Conservation (phyloP, 2,329 filamentous ascomycete species). For the Cercospora beticola region DNA sequence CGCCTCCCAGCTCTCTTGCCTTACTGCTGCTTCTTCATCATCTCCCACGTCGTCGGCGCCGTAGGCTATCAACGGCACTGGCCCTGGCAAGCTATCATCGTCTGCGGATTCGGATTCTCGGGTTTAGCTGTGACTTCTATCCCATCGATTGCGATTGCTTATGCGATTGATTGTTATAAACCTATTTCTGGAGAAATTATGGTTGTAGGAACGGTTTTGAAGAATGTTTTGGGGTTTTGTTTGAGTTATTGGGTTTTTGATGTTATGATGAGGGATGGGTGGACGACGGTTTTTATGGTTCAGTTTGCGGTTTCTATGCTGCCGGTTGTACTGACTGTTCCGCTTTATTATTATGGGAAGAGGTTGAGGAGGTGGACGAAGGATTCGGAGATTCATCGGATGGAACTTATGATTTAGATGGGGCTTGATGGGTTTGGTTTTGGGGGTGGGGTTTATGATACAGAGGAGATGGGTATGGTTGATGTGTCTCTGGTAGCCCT, state of each 20-base stretch:
- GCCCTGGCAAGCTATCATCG: conserved; percentile 51
- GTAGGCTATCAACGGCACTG: conserved; percentile 51
- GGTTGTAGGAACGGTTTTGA: conserved; percentile 47
- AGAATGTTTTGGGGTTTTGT: conserved; percentile 48
- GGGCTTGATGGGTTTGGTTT: neutral
- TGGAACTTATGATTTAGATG: conserved; percentile 13
- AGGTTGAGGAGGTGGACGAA: conserved; percentile 19
- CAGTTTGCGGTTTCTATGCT: conserved; percentile 45
- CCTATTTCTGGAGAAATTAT: conserved; percentile 49
- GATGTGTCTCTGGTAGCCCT: no score
- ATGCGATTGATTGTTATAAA: conserved; percentile 51
- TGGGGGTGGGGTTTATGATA: neutral
- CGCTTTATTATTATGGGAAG: conserved; percentile 47
- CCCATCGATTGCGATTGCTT: conserved; percentile 47
- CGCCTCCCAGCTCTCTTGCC: conserved; percentile 55
- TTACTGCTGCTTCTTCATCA: conserved; percentile 52
- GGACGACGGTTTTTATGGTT: conserved; percentile 46
- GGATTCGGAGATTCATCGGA: conserved; percentile 11
- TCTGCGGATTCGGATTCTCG: conserved; percentile 50
- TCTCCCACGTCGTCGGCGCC: conserved; percentile 51
- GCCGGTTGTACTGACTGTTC: conserved; percentile 43
- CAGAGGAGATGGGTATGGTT: no score
- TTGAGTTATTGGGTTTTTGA: conserved; percentile 46
- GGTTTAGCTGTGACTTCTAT: conserved; percentile 45
- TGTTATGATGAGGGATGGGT: conserved; percentile 41